phyloP scores from a whole-genome alignment of 371 early-diverging fungal genomes.

The Saksenaea oblongispora region DNA sequence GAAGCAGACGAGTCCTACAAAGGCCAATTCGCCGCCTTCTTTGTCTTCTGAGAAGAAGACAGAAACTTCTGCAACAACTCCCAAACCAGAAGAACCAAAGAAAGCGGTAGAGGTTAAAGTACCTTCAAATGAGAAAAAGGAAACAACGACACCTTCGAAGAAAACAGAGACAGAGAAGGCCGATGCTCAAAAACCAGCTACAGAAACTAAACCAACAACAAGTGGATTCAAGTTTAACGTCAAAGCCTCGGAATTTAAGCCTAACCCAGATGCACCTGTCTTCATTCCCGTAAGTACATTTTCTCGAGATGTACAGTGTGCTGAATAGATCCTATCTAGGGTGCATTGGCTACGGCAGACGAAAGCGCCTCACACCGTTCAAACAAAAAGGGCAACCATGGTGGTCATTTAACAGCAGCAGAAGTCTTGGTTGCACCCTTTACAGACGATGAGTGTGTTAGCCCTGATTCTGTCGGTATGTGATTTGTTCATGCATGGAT shows the following conservation, averaged over 20 bases:
- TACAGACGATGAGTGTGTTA: conserved; percentile 22
- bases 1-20: conserved; percentile 15
- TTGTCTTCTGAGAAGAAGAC: not conserved
- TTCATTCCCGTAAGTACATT: conserved; percentile 67
- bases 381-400: conserved; percentile 18
- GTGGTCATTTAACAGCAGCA: conserved; percentile 24
- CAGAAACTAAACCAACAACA: conserved; percentile 27
- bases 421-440: conserved; percentile 41
- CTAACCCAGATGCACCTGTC: conserved; percentile 75
- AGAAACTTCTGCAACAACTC: not conserved
- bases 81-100: conserved; percentile 2
- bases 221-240: conserved; percentile 79
- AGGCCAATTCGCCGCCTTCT: not conserved
- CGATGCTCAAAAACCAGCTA: conserved; percentile 15
- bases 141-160: conserved; percentile 11
- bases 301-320: not conserved
- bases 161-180: conserved; percentile 14
- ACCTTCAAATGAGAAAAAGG: not conserved
- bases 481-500: not conserved
- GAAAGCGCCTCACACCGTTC: conserved; percentile 29
- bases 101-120: not conserved
- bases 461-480: conserved; percentile 39
- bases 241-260: conserved; percentile 87
- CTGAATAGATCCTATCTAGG: conserved; percentile 5
- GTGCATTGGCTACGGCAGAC: conserved; percentile 8